A percentile compares a stretch with the other conserved stretches of the same genome.
Evolutionary conservation across 1,284 basidiomycete species (phyloP).

Genomic region (Malassezia dermatis): DNA sequence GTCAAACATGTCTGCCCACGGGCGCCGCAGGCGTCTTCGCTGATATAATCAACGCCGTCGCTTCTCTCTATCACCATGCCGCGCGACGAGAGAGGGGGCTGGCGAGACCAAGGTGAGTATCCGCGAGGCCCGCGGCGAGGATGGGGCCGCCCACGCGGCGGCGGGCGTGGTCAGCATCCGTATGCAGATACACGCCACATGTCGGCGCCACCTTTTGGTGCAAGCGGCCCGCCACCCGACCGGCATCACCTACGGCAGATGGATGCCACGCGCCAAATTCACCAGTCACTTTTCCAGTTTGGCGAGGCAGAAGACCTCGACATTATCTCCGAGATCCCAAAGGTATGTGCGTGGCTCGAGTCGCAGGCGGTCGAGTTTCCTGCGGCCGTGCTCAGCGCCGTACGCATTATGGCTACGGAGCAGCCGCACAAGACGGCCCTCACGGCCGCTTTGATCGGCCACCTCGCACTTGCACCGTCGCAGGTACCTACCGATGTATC

Average conservation of each 20-base stretch:
- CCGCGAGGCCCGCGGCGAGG: slow-evolving; percentile 3
- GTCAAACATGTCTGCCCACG: background rate
- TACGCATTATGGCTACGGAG: slow-evolving; percentile 36
- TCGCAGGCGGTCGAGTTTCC: slow-evolving; percentile 22
- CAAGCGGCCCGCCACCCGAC: slow-evolving; percentile 6
- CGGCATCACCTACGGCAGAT: slow-evolving; percentile 21
- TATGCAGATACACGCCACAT: slow-evolving; percentile 7
- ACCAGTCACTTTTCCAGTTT: slow-evolving; percentile 28
- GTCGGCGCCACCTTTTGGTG: background rate
- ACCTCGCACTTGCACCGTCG: slow-evolving; percentile 17
- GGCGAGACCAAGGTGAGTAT: background rate
- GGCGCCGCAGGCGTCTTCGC: background rate
- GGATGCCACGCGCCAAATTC: slow-evolving; percentile 21
- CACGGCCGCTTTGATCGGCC: slow-evolving; percentile 38
- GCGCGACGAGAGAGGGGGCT: slow-evolving; percentile 5
- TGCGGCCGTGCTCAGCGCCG: slow-evolving; percentile 26
- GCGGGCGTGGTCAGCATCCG: background rate
- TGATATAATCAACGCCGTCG: background rate
- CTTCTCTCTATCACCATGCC: background rate
- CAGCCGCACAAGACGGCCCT: slow-evolving; percentile 35
- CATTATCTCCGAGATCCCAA: slow-evolving; percentile 28
- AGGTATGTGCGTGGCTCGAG: slow-evolving; percentile 34
- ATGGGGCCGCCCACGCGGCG: slow-evolving; percentile 3
- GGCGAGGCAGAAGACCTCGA: slow-evolving; percentile 33
- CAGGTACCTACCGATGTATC: background rate